These are phyloP conservation scores for Aspergillus oerlinghausenensis DNA, from an alignment of 2,329 filamentous ascomycete genomes.

Conservation along the genomic window DNA sequence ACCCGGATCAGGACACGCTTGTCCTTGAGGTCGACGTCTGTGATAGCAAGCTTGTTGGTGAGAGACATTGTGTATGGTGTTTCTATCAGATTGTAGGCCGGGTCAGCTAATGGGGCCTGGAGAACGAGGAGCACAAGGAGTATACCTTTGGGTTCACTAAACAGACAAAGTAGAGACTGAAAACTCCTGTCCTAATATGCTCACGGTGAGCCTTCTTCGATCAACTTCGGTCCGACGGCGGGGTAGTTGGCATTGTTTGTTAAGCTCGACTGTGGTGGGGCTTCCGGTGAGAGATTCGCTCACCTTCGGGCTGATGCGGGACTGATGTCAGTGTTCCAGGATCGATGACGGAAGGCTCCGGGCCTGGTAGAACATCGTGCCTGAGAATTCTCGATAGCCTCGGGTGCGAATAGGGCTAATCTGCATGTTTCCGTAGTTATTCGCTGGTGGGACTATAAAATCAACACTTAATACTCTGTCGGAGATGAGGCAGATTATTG, in stretches of 20 bases:
- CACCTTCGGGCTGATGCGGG: conserved; percentile 38
- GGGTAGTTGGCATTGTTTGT: conserved; percentile 18
- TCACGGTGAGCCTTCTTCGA: conserved; percentile 19
- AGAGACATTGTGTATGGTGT: conserved; percentile 70
- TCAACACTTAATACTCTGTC: conserved; percentile 9
- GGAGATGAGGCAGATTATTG: background rate
- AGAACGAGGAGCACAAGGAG: background rate
- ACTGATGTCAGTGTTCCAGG: conserved; percentile 34
- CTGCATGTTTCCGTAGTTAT: background rate
- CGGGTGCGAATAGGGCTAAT: conserved; percentile 11
- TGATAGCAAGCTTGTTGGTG: conserved; percentile 95
- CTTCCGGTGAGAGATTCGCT: conserved; percentile 26
- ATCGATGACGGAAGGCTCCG: conserved; percentile 28
- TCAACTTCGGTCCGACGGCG: conserved; percentile 15
- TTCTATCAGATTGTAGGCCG: conserved; percentile 4
- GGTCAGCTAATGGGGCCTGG: background rate
- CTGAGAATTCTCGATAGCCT: conserved; percentile 19
- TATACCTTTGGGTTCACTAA: background rate
- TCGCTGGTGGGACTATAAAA: conserved; percentile 13
- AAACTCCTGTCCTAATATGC: background rate
- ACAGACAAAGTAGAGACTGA: background rate
- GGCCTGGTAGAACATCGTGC: conserved; percentile 16
- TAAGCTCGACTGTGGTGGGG: conserved; percentile 14
- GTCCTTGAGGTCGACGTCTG: conserved; percentile 93
- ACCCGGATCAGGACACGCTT: conserved; percentile 98